phyloP scores from a whole-genome alignment of 371 early-diverging fungal genomes.

The Furculomyces boomerangus region DNA sequence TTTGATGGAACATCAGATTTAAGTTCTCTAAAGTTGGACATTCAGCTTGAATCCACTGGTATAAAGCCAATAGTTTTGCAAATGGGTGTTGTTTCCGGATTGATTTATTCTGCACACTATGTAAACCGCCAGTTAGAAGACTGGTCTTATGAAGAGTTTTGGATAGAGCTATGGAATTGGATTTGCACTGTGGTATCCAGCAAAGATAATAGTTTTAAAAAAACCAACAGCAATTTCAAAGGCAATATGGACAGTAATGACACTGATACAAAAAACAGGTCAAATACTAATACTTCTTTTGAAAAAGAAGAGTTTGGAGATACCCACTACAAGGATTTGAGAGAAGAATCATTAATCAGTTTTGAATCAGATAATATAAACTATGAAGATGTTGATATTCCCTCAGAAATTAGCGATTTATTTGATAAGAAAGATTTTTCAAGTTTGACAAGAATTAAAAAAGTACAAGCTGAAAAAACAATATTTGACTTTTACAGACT shows the following conservation, averaged over 20 bases:
- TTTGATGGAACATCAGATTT: neutral
- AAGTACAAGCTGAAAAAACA: too few species aligned
- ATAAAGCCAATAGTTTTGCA: neutral
- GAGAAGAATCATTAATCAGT: neutral
- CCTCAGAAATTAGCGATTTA: too few species aligned
- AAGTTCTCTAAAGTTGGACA: neutral
- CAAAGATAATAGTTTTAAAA: neutral
- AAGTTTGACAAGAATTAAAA: too few species aligned
- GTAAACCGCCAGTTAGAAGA: neutral
- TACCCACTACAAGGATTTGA: neutral
- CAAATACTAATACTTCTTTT: neutral
- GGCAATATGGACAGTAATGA: too few species aligned
- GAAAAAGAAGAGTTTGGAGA: neutral
- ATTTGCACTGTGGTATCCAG: neutral
- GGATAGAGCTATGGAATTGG: constrained; percentile 1
- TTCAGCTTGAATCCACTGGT: neutral
- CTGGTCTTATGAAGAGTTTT: neutral
- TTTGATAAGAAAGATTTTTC: too few species aligned
- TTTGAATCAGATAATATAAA: neutral
- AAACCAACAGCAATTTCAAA: too few species aligned
- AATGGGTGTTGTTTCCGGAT: neutral
- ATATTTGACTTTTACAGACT: too few species aligned
- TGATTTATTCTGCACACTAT: neutral
- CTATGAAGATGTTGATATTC: neutral
- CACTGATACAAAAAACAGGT: neutral